phyloP scores from a whole-genome alignment of 768 basidiomycete genomes.

The Russula compacta region DNA sequence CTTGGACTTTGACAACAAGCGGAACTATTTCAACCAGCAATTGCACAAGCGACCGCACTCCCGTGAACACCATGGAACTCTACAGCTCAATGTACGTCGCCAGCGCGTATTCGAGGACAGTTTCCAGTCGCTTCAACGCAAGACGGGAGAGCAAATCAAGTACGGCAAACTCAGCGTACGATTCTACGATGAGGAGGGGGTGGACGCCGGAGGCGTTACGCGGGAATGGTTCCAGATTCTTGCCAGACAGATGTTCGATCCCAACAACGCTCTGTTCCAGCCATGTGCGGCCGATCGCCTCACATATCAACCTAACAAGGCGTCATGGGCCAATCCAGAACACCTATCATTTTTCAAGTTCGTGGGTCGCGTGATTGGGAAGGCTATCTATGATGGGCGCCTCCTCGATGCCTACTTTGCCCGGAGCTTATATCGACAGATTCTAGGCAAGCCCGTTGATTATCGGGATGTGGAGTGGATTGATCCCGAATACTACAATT shows the following conservation, averaged over 20 bases:
- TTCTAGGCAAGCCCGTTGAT: constrained; percentile 90
- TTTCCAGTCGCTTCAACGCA: constrained; percentile 83
- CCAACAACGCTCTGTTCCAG: constrained; percentile 96
- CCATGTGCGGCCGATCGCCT: constrained; percentile 92
- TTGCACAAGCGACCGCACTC: constrained; percentile 73
- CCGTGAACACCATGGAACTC: constrained; percentile 72
- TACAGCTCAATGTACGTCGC: constrained; percentile 84
- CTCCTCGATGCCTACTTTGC: constrained; percentile 98
- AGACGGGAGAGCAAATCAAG: constrained; percentile 93
- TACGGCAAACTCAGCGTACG: constrained; percentile 94
- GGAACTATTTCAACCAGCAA: constrained; percentile 91
- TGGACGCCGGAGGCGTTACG: constrained; percentile 97
- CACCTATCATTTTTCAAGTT: constrained; percentile 98
- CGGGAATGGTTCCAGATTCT: constrained; percentile 99
- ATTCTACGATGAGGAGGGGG: constrained; percentile 95
- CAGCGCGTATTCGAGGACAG: constrained; percentile 96
- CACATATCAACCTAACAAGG: constrained; percentile 94
- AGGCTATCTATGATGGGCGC: constrained; percentile 94
- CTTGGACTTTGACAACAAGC: constrained; percentile 98
- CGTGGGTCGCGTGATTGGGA: constrained; percentile 94
- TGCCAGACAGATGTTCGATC: constrained; percentile 98
- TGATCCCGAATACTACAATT: constrained; percentile 97
- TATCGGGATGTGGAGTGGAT: constrained; percentile 96
- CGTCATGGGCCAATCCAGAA: constrained; percentile 90
- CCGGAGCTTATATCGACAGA: constrained; percentile 89